These are phyloP conservation scores for Mytilinidion resinicola DNA, from an alignment of 495 filamentous ascomycete genomes.

Conservation along the genomic window DNA sequence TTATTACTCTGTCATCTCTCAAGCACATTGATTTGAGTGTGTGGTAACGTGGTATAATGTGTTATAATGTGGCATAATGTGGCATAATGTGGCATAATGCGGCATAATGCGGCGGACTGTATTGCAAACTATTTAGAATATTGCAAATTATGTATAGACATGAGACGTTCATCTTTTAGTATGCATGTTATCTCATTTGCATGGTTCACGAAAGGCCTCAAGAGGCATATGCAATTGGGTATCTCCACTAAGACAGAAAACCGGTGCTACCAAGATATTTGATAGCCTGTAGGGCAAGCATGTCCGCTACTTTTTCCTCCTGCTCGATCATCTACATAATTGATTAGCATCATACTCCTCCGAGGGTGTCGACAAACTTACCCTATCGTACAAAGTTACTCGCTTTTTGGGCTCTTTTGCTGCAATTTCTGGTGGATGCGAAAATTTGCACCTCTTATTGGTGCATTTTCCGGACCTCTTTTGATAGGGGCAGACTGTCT, in stretches of 20 bases:
- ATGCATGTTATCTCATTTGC: background rate
- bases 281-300: slow-evolving; percentile 32
- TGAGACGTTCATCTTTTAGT: too few species aligned
- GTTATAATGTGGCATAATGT: too few species aligned
- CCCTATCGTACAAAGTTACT: slow-evolving; percentile 10
- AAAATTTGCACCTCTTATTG: slow-evolving; percentile 8
- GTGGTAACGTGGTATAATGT: too few species aligned
- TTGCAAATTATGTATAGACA: too few species aligned
- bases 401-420: slow-evolving; percentile 2
- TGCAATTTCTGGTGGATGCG: slow-evolving; percentile 3
- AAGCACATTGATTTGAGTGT: too few species aligned
- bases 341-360: background rate
- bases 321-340: slow-evolving; percentile 27
- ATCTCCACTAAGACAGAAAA: slow-evolving; percentile 21
- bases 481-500: slow-evolving; percentile 2
- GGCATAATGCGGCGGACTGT: too few species aligned
- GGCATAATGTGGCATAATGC: too few species aligned
- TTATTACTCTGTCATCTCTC: too few species aligned
- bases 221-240: background rate
- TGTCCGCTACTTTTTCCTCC: slow-evolving; percentile 30
- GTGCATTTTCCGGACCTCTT: slow-evolving; percentile 20
- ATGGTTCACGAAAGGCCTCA: background rate
- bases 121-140: too few species aligned
- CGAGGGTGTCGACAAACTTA: background rate
- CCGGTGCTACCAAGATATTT: slow-evolving; percentile 34